These are phyloP conservation scores for Euphorbia schlechtendalii DNA, from an alignment of 441 rosid species.

Conservation along the genomic window DNA sequence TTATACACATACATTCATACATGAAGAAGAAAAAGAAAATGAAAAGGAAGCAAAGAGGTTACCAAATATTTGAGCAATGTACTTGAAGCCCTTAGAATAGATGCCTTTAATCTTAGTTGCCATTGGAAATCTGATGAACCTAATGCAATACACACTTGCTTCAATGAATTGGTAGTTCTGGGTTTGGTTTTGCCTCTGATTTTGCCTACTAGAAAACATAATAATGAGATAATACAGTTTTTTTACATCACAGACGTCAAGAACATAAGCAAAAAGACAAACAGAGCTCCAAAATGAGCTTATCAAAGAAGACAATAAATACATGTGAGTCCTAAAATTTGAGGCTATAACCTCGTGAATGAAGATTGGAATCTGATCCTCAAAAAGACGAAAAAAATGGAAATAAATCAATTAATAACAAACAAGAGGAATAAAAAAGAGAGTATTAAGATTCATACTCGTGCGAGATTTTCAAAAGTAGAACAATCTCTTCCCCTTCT, in stretches of 20 bases:
- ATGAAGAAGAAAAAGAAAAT: not conserved
- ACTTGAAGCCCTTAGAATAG: conserved; percentile 73
- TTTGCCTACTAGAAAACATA: conserved; percentile 23
- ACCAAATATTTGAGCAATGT: conserved; percentile 83
- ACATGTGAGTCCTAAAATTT: conserved; percentile 27
- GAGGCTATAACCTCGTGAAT: conserved; percentile 28
- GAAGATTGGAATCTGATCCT: conserved; percentile 34
- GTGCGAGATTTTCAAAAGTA: conserved; percentile 19
- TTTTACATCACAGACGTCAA: conserved; percentile 9
- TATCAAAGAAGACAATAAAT: conserved; percentile 19
- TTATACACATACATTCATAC: too few species aligned
- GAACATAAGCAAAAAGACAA: conserved; percentile 16
- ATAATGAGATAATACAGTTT: not conserved
- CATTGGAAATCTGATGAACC: conserved; percentile 30
- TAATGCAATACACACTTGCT: conserved; percentile 5
- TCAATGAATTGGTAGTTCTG: conserved; percentile 2
- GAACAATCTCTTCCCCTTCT: conserved; percentile 17
- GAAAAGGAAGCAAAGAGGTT: conserved; percentile 11
- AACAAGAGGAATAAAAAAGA: not conserved
- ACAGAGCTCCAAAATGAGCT: conserved; percentile 16
- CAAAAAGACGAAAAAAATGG: not conserved
- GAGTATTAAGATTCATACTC: not conserved
- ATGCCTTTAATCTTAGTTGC: conserved; percentile 76
- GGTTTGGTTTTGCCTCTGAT: not conserved
- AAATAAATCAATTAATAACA: not conserved